Evolutionary conservation across 306 rosid genomes (phyloP), one percentile per base, ranked within the genome.

Genomic region (Dryas drummondii): DNA sequence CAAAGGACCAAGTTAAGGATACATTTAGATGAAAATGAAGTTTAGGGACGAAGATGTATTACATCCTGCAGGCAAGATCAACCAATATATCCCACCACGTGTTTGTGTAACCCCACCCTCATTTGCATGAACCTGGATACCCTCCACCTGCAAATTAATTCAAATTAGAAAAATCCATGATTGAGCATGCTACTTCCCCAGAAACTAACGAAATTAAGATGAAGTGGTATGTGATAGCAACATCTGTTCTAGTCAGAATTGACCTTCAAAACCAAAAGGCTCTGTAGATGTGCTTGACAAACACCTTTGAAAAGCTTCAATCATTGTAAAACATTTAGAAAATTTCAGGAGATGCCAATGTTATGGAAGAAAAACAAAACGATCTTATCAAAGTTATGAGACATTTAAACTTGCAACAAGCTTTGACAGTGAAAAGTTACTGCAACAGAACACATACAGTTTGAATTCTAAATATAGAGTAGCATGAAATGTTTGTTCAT

Each of bases 51-150:
- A 78, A 69, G 82, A 79, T 42, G 78, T 63, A 70, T 84, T 93
- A 93, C 98, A 93, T 93, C 98, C 98, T 40, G 98, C 98, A 37
- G 98, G 98, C 86, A 93, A 86, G 87, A 93, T 93, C 77, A 93
- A 26, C 96, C 98, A 93, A 79, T 93, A 93, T 57, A 84, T 58
- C 62, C 98, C 98, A n/a, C 98, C 98, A 64, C 98, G 93, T 5
- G 98, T 93, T 77, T 86, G 88, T 48, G 98, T 93, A 62, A 74
- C 57, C 59, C 98, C 98, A 49, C 98, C 98, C 86, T 93, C 98
- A 68, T 93, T 82, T 76, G 92, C 93, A 13, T 91, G 96, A 78
- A 93, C 98, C 83, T 93, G 84, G 40, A 91, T 93, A 62, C 98
- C 98, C 73, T 86, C 98, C 76, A 93, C 98, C 98, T 91, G 80